These are phyloP conservation scores for Diaporthe capsici DNA, from an alignment of 2,329 filamentous ascomycete genomes.

Conservation along the genomic window DNA sequence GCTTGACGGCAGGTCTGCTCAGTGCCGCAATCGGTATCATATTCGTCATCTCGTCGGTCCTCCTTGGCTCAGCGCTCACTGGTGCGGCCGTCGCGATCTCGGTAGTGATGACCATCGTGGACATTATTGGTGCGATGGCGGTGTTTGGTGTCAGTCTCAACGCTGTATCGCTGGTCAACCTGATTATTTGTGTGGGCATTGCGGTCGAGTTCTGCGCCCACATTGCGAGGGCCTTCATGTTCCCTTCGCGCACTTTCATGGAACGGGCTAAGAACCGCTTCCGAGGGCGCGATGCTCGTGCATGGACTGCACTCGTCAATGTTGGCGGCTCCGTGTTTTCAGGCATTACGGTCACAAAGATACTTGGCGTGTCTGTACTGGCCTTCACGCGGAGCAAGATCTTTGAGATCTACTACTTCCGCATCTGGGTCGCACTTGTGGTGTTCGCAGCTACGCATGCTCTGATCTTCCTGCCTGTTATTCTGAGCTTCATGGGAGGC, in stretches of 20 bases:
- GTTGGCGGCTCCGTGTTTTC: slow-evolving; percentile 96
- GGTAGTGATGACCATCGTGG: slow-evolving; percentile 92
- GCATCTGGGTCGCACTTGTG: slow-evolving; percentile 94
- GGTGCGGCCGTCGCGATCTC: slow-evolving; percentile 87
- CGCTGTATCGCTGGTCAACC: slow-evolving; percentile 93
- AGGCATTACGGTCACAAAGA: slow-evolving; percentile 95
- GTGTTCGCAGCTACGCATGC: slow-evolving; percentile 91
- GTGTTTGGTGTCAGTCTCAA: slow-evolving; percentile 91
- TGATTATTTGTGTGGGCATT: slow-evolving; percentile 97
- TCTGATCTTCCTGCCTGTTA: slow-evolving; percentile 91
- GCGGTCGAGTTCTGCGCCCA: slow-evolving; percentile 98
- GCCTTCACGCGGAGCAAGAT: slow-evolving; percentile 98
- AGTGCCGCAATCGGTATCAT: slow-evolving; percentile 89
- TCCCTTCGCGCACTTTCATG: slow-evolving; percentile 86
- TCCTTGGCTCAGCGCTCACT: slow-evolving; percentile 88
- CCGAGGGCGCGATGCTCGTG: slow-evolving; percentile 84
- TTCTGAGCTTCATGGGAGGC: slow-evolving; percentile 87
- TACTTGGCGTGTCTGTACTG: slow-evolving; percentile 90
- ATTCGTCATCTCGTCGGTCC: slow-evolving; percentile 81
- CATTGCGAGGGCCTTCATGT: slow-evolving; percentile 95
- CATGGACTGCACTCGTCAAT: slow-evolving; percentile 94
- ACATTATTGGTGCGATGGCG: slow-evolving; percentile 97
- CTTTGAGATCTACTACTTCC: slow-evolving; percentile 99
- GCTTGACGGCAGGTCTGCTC: slow-evolving; percentile 83
- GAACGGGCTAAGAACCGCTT: slow-evolving; percentile 84